phyloP scores from a whole-genome alignment of 2,329 filamentous ascomycete genomes.

The Trichoderma atrobrunneum region DNA sequence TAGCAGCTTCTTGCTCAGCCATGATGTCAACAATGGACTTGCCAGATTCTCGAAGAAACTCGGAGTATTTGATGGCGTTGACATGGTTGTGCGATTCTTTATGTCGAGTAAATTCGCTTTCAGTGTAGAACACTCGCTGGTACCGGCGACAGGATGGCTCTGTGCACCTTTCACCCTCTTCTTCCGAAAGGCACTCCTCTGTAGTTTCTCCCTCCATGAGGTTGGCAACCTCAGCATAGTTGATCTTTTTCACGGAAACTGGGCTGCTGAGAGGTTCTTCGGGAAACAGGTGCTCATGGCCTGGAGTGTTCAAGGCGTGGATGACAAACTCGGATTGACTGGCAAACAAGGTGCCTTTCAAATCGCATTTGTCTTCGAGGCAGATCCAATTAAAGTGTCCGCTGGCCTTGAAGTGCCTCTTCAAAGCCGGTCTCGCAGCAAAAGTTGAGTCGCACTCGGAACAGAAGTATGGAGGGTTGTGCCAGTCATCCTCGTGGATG shows the following conservation, averaged over 20 bases:
- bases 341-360: not conserved
- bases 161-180: not conserved
- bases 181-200: not conserved
- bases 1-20: constrained; percentile 24
- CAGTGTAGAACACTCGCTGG: constrained; percentile 7
- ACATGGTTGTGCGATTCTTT: constrained; percentile 15
- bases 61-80: constrained; percentile 17
- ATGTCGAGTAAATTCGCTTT: constrained; percentile 22
- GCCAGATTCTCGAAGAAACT: not conserved
- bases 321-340: not conserved
- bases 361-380: not conserved
- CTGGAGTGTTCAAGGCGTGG: not conserved
- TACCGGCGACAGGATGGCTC: constrained; percentile 22
- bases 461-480: constrained; percentile 25
- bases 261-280: not conserved
- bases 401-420: constrained; percentile 22
- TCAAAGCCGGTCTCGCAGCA: constrained; percentile 25
- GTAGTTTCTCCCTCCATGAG: not conserved
- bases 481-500: constrained; percentile 28
- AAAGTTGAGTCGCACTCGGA: constrained; percentile 25
- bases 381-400: constrained; percentile 15
- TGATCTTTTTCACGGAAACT: not conserved
- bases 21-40: not conserved
- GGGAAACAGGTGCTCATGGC: not conserved
- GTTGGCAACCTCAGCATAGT: not conserved